Base-by-base conservation (phyloP, 1,284 basidiomycete genomes). In the Sporisorium iseilematis-ciliati region DNA sequence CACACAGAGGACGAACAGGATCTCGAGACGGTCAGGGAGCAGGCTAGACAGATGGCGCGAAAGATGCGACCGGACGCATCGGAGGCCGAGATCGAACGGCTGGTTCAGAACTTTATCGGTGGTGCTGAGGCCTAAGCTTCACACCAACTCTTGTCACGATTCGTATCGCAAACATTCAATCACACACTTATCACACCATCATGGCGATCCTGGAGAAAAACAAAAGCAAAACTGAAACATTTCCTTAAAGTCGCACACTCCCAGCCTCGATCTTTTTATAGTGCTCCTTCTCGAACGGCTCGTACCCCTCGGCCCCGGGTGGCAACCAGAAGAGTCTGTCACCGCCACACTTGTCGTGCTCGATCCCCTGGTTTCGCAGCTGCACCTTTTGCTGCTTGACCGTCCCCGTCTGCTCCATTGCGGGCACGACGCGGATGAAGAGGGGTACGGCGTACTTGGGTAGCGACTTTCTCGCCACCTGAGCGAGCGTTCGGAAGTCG, bases 371-470 rank as follows among this genome's bases (percentile, higher is more conserved):
- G 64, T 84, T 85, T 5, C 85, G 58, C 11, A 85, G 65, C 18
- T 67, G 74, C 11, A 82, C 82, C 51, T 86, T 86, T 26, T 80
- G 70, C 65, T 84, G 82, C 56, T 86, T 86, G 60, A 78, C 78
- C 4, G 85, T 86, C 25, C 84, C 85, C 2, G 77, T 84, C 45
- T 72, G 58, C 41, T 83, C 81, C 71, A 82, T 73, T 20, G 45
- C 43, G 25, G 80, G 81, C 12, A 85, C 84, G 62, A 85, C 57
- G 2, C 85, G 65, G 25, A 85, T 53, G 60, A 86, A 86, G 41
- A 85, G 71, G 8, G 85, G 85, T 20, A 83, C 82, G n/a, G 84
- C 85, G 62, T 85, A 86, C 55, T 82, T 84, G 33, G 85, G 85
- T 31, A 86, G 61, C 8, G 58, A 55, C 61, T 80, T 81, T 18